These are phyloP conservation scores for Phytophthora sp. DNA, from an alignment of 352 stramenopile species.

Conservation along the genomic window DNA sequence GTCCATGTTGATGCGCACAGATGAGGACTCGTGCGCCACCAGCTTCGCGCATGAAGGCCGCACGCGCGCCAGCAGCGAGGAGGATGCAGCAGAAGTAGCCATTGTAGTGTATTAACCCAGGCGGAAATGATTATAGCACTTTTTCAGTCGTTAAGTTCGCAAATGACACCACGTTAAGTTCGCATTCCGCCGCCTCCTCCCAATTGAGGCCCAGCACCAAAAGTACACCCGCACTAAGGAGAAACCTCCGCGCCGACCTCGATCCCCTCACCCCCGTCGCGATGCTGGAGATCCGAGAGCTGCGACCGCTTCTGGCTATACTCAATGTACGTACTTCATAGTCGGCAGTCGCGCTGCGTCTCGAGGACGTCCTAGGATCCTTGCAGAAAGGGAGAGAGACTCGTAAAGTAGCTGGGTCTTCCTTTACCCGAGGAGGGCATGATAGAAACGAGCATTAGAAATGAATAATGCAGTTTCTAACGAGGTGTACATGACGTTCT, in stretches of 20 bases:
- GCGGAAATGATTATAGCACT: conserved; percentile 14
- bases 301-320: conserved; percentile 80
- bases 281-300: conserved; percentile 86
- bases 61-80: conserved; percentile 52
- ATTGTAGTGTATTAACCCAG: conserved; percentile 26
- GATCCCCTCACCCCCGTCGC: conserved; percentile 9
- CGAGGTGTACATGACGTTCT: conserved; percentile 5
- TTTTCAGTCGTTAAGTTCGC: conserved; percentile 13
- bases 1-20: conserved; percentile 59
- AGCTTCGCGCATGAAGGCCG: conserved; percentile 59
- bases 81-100: conserved; percentile 31
- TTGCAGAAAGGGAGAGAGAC: not conserved
- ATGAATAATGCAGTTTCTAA: conserved; percentile 19
- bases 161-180: conserved; percentile 4
- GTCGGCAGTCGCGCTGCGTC: not conserved
- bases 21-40: conserved; percentile 47
- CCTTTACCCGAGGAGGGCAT: not conserved
- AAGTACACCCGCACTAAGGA: conserved; percentile 13
- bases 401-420: not conserved
- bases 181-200: conserved; percentile 18
- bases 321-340: conserved; percentile 68
- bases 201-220: conserved; percentile 12
- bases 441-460: conserved; percentile 26
- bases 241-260: conserved; percentile 16
- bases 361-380: not conserved